A percentile compares a stretch with the other conserved stretches of the same genome.
These are phyloP conservation scores for Fagus crenata DNA, from an alignment of 306 rosid genomes.

Conservation along the genomic window DNA sequence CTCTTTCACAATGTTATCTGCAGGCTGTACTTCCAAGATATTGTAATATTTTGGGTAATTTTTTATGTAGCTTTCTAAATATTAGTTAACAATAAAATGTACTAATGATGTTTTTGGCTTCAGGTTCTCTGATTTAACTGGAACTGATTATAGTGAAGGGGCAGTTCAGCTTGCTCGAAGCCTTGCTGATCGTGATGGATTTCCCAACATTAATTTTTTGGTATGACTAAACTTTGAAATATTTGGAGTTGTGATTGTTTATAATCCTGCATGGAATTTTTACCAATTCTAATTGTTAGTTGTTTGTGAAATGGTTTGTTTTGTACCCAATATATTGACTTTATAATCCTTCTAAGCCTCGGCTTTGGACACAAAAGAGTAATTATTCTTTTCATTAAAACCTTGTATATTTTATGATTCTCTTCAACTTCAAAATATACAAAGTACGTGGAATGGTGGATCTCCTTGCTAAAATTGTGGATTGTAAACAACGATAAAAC, in stretches of 20 bases:
- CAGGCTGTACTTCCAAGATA: background rate
- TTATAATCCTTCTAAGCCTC: too few species aligned
- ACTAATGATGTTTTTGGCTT: slow-evolving; percentile 36
- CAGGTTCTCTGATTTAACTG: slow-evolving; percentile 94
- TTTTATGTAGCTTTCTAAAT: slow-evolving; percentile 18
- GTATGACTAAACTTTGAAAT: slow-evolving; percentile 35
- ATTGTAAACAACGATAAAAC: background rate
- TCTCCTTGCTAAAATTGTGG: background rate
- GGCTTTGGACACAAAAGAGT: background rate
- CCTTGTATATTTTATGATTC: background rate
- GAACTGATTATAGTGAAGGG: slow-evolving; percentile 89
- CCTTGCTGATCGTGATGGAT: slow-evolving; percentile 84
- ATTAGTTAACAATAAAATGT: slow-evolving; percentile 17
- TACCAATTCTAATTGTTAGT: background rate
- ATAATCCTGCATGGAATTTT: background rate
- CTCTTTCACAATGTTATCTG: background rate
- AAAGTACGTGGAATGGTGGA: background rate
- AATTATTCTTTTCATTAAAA: background rate
- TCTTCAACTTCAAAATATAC: background rate
- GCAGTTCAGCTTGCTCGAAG: slow-evolving; percentile 80
- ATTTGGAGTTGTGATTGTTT: background rate
- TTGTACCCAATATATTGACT: background rate
- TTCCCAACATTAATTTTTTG: slow-evolving; percentile 62
- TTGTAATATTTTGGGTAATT: slow-evolving; percentile 9
- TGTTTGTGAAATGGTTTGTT: background rate